phyloP scores from a whole-genome alignment of 345 rosid species.

The Corymbia maculata region DNA sequence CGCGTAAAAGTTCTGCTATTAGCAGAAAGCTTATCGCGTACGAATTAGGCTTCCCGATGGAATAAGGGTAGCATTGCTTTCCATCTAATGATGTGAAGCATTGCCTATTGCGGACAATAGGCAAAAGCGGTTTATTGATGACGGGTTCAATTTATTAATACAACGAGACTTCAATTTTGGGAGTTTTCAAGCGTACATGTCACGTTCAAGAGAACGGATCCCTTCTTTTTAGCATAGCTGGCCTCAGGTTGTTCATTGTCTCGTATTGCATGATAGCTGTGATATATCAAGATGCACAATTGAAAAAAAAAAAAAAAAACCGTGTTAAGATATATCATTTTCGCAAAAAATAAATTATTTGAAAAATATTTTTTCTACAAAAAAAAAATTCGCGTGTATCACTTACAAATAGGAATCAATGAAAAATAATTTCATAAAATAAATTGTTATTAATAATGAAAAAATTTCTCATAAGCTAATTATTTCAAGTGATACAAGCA shows the following conservation, averaged over 20 bases:
- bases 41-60: background rate
- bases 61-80: background rate
- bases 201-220: background rate
- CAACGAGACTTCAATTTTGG: background rate
- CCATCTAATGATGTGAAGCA: background rate
- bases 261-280: background rate
- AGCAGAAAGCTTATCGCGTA: background rate
- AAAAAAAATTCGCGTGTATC: background rate
- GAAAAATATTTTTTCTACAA: background rate
- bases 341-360: accelerated
- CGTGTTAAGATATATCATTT: accelerated
- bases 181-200: background rate
- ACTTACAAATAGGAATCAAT: background rate
- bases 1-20: background rate
- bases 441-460: no score
- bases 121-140: background rate
- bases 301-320: background rate
- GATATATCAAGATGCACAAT: background rate
- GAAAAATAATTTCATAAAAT: background rate
- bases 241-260: background rate
- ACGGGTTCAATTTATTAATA: background rate
- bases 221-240: background rate
- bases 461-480: no score
- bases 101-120: background rate
- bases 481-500: background rate